Evolutionary conservation across 331 rosid species (phyloP), one percentile per base, ranked within the genome.

Genomic region (Prunus yedoensis): DNA sequence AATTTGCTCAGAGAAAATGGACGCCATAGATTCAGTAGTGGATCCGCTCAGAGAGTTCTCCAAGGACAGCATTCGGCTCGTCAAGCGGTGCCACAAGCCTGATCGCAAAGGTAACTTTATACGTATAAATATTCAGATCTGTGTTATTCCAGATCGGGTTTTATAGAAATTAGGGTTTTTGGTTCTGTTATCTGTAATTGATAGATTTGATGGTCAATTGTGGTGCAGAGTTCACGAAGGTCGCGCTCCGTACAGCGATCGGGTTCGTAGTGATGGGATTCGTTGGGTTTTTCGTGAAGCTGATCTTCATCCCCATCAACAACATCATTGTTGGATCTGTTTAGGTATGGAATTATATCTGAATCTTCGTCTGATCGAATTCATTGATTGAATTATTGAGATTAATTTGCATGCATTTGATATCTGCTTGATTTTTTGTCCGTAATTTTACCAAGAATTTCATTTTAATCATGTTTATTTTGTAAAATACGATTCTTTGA

Each of bases 11-110:
- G 32, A 59, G 56, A 73, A 43, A 16, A 74, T 74, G 77, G 77
- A 74, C 70, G 77, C 70, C 77, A 74, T 74, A 13, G 77, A 74
- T 49, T 61, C 77, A 47, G 77, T 61, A 5, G 77, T 74, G 15
- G 77, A 74, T 47, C 77, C 77, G 18, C 77, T 74, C 60, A 49
- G 77, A 74, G 77, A 74, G 77, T 74, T 74, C 50, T 61, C 77
- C 35, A 74, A 61, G 70, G 70, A 74, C 60, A 60, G 69, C 77
- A 61, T 61, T 14, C 61, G 77, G 8, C 77, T 74, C 35, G 77
- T 74, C 51, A 74, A 74, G 77, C 70, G 77, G 10, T 74, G 77
- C 77, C 77, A 74, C 70, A 74, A 74, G 70, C 77, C 77, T 2
- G 77, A 74, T 62, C 77, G 77, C 77, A 74, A 74, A 30, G 77